Base-by-base conservation (phyloP, 352 stramenopile species). In the Phytopythium montanum region DNA sequence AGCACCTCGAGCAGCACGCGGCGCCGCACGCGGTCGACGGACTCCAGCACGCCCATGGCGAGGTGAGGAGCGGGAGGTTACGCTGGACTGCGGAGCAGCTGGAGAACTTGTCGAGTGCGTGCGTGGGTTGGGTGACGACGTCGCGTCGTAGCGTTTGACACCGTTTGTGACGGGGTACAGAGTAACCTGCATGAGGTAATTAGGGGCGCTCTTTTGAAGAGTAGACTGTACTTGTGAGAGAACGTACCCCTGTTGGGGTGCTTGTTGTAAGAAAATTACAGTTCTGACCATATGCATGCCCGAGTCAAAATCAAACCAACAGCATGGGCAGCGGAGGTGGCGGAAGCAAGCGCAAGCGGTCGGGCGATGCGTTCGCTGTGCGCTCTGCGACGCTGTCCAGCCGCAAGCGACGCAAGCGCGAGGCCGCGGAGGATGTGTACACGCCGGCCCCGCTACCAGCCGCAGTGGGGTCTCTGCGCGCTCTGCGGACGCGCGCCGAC, bases 1-100 rank as follows among this genome's bases (percentile, higher is more conserved):
- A 93, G 73, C 19, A 83, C 41, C 59, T 91, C 81, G 23, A 84
- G 54, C 36, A 79, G 34, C 44, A 92, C 65, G 19, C 83, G 83
- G 54, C 68, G 68, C 42, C 71, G 77, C 59, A 90, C 81, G 55
- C 66, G 62, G 18, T 73, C 41, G 41, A 88, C 23, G 10, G 67
- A 67, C 31, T 70, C 61, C 12, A 70, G 57, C 25, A 75, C 29
- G 23, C 61, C 67, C 75, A 85, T 85, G 31, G 5, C 13, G 25
- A 23, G 0, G 45, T 5, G 44, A 51, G 0, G 5, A 0, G 9
- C n/a, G 3, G 39, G 14, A 21, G 16, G 19, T 25, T 5, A 26
- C 0, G 21, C 2, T 7, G 39, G 42, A 29, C 31, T 51, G 23
- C 23, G 44, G 23, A 51, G 12, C 36, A 2, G 9, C 7, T 6